A percentile compares a stretch with the other conserved stretches of the same genome.
phyloP scores from a whole-genome alignment of 345 rosid species.

The Eucalyptus marginata region DNA sequence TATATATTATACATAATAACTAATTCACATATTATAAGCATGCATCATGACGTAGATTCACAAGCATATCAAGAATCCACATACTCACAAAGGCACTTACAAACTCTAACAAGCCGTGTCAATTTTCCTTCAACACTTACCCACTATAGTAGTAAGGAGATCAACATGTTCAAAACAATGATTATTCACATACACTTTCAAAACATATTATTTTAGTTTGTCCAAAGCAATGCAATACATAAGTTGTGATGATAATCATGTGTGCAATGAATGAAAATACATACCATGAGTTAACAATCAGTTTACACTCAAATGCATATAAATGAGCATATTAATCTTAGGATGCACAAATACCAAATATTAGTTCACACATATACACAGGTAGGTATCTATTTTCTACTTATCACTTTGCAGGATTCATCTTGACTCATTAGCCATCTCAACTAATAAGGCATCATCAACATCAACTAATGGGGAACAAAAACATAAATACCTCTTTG shows the following conservation, averaged over 20 bases:
- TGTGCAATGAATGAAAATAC: not conserved
- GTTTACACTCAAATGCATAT: not conserved
- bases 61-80: not conserved
- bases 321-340: not conserved
- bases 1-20: not conserved
- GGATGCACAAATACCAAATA: not conserved
- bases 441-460: not conserved
- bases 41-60: not conserved
- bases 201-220: not conserved
- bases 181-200: not conserved
- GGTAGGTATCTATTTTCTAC: not conserved
- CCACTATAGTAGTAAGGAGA: not conserved
- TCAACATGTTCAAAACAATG: not conserved
- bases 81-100: not conserved
- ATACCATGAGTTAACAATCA: not conserved
- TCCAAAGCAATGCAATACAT: not conserved
- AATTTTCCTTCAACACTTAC: not conserved
- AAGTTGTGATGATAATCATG: not conserved
- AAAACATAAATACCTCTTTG: not conserved
- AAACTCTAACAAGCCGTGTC: not conserved
- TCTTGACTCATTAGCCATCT: not conserved
- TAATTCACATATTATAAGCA: not conserved
- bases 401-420: not conserved
- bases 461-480: not conserved
- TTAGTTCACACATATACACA: not conserved